Base-by-base conservation (phyloP, 257 asterid genomes). In the Nyctanthes arbortristis region DNA sequence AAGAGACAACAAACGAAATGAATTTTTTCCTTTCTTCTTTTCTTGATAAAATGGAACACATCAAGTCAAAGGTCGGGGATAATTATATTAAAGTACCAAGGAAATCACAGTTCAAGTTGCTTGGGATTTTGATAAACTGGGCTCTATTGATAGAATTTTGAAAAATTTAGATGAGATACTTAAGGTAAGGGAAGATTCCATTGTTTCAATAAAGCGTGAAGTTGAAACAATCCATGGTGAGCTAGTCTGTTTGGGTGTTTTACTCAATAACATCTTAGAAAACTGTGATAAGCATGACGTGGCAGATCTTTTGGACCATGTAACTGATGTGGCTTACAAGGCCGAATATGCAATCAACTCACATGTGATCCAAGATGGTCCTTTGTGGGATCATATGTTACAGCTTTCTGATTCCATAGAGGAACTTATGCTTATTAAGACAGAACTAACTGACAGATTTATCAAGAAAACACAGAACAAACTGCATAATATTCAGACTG, bases 311-410 rank as follows among this genome's bases (percentile, higher is more conserved):
- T 3, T n/a, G 4, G 27, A 28, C 16, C 47, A 18, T 16, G 7
- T 56, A 20, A 2, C 3, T 3, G 34, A 22, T 35, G 65, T 32
- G 22, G 18, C 27, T 8, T 22, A 71, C 14, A 28, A 43, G 18
- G 76, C 45, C 5, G 59, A 71, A n/a, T 54, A 49, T 28, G 7
- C 63, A 1, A 56, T 71, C 5, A 56, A 31, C 28, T 63, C 49
- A 3, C 54, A 31, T 54, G 7, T 27, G 12, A 1, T 7, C 0
- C 28, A 65, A 63, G 33, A 24, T 52, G 14, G 9, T 72, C 76
- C 76, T 25, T 14, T 27, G 0, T 56, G 37, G 9, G 36, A 35
- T 27, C 27, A 30, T 16, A 25, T 5, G 5, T 3, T 58, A 33
- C 11, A 5, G 7, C 0, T 67, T 31, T 33, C 52, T 22, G 2